Evolutionary conservation across 139 green algal genomes (phyloP).

Genomic region (Asterochloris sp.): DNA sequence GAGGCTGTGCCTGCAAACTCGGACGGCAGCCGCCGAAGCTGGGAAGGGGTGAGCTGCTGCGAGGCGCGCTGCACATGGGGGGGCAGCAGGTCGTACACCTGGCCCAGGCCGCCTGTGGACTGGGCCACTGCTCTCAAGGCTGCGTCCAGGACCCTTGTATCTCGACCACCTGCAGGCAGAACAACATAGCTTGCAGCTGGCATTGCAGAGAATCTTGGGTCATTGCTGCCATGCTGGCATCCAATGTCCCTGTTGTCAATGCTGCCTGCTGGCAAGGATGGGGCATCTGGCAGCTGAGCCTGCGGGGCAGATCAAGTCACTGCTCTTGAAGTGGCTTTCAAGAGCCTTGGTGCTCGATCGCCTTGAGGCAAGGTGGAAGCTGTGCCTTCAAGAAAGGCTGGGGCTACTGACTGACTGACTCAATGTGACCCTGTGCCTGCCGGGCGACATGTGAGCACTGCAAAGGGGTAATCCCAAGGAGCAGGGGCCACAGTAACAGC

Average conservation of each 20-base stretch:
- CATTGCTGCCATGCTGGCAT: not conserved
- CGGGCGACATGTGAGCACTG: too few species aligned
- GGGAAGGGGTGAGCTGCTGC: not conserved
- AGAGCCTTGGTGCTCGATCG: not conserved
- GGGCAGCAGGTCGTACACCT: slow-evolving; percentile 2
- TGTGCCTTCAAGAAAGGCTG: too few species aligned
- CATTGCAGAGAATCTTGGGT: not conserved
- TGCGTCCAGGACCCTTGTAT: slow-evolving; percentile 8
- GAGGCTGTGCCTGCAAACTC: not conserved
- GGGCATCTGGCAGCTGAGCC: not conserved
- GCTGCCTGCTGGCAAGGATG: not conserved
- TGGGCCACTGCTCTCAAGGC: slow-evolving; percentile 2
- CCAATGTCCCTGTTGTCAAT: not conserved
- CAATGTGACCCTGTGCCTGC: too few species aligned
- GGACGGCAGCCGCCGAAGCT: not conserved
- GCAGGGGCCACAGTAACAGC: not conserved
- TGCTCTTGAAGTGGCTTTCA: not conserved
- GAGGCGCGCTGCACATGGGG: not conserved
- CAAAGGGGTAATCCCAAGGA: too few species aligned
- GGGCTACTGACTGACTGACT: too few species aligned
- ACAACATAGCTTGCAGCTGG: not conserved
- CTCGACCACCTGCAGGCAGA: not conserved
- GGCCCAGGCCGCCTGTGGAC: not conserved
- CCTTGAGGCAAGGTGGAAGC: too few species aligned
- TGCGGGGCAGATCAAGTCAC: not conserved